These are phyloP conservation scores for Syncephalis fuscata DNA, from an alignment of 371 early-diverging fungal genomes.

Conservation along the genomic window DNA sequence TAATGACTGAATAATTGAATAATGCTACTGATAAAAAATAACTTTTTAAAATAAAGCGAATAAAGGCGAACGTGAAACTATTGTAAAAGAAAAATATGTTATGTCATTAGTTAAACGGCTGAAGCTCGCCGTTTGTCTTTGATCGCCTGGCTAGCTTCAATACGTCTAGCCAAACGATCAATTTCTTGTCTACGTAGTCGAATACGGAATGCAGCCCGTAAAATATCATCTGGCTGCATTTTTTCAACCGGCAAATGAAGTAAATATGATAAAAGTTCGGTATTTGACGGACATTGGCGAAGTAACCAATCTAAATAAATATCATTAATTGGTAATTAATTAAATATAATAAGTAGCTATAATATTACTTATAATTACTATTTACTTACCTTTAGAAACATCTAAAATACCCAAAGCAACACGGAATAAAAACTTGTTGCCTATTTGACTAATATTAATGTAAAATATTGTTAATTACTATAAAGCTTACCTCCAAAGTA, in stretches of 20 bases:
- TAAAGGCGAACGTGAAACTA: too few relatives aligned
- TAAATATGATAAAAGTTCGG: conserved; percentile 56
- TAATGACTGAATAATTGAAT: too few relatives aligned
- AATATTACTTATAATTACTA: neutral
- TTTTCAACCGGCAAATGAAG: conserved; percentile 66
- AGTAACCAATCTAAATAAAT: conserved; percentile 29
- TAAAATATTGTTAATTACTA: neutral
- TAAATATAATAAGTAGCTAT: neutral
- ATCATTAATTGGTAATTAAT: neutral
- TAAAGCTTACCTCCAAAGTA: conserved; percentile 51
- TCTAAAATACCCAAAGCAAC: conserved; percentile 67
- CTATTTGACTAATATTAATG: conserved; percentile 11
- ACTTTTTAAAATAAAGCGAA: too few relatives aligned
- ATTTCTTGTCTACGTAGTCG: conserved; percentile 21
- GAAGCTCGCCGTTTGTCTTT: too few relatives aligned
- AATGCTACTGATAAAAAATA: too few relatives aligned
- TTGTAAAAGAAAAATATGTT: too few relatives aligned
- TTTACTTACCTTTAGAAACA: conserved; percentile 27
- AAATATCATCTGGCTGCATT: conserved; percentile 42
- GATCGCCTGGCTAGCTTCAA: neutral
- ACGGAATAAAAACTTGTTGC: conserved; percentile 69
- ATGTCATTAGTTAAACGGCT: too few relatives aligned
- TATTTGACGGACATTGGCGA: conserved; percentile 53
- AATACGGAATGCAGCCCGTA: conserved; percentile 52
- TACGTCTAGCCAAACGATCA: conserved; percentile 8